Conservation (phyloP, 495 filamentous ascomycete genomes). For the Penicillium psychrofluorescens region DNA sequence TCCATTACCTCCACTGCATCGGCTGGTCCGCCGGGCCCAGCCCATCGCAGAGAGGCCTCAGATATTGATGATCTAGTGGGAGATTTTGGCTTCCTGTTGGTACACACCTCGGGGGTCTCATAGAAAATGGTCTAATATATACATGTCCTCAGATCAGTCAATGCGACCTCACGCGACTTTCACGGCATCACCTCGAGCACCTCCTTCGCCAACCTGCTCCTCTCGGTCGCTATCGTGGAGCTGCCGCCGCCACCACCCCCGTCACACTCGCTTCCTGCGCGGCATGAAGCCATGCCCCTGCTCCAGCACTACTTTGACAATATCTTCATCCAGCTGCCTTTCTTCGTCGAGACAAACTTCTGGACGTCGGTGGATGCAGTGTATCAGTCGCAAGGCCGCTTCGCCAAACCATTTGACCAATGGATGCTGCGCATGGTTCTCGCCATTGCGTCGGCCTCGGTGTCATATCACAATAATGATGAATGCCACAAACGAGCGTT, state of each 20-base stretch:
- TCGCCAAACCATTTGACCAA: constrained; percentile 64
- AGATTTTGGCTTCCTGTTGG: constrained; percentile 73
- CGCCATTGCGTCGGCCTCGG: constrained; percentile 65
- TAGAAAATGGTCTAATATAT: neutral
- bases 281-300: constrained; percentile 54
- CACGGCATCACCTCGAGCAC: constrained; percentile 76
- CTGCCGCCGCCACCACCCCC: constrained; percentile 46
- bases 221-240: constrained; percentile 65
- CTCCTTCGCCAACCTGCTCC: constrained; percentile 76
- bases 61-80: constrained; percentile 76
- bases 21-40: constrained; percentile 24
- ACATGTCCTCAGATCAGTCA: constrained; percentile 57
- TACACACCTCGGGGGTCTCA: constrained; percentile 3
- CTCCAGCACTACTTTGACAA: constrained; percentile 79
- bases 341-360: constrained; percentile 68
- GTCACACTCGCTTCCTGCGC: constrained; percentile 54
- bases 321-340: constrained; percentile 69
- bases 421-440: constrained; percentile 87
- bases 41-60: constrained; percentile 52
- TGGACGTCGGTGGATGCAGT: constrained; percentile 71
- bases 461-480: constrained; percentile 62
- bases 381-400: constrained; percentile 55
- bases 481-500: constrained; percentile 56
- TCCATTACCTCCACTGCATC: constrained; percentile 38
- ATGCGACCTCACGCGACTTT: constrained; percentile 87